Percentiles rank a stretch among this genome's conserved stretches.
Conservation (phyloP, 2,329 filamentous ascomycete species). For the Davidsoniella australis region DNA sequence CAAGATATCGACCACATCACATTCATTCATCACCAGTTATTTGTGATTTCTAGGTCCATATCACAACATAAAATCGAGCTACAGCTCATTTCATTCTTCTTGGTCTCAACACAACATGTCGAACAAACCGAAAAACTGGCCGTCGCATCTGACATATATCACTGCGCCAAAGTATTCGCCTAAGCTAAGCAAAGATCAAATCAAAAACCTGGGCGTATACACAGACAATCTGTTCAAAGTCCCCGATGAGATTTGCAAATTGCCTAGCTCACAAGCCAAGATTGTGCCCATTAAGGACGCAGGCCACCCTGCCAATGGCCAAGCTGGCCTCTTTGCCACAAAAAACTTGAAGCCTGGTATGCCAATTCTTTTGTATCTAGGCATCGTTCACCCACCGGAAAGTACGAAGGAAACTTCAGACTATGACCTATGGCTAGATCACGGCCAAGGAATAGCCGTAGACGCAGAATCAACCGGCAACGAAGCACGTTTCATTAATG, state of each 20-base stretch:
- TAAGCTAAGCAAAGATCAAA: conserved; percentile 26
- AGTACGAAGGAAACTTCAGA: conserved; percentile 26
- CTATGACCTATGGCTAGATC: conserved; percentile 48
- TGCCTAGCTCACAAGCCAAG: conserved; percentile 32
- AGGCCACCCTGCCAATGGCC: conserved; percentile 39
- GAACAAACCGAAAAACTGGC: conserved; percentile 39
- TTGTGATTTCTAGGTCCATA: too few species aligned
- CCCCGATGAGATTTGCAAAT: conserved; percentile 21
- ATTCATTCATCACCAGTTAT: too few species aligned
- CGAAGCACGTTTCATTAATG: conserved; percentile 50
- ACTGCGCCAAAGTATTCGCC: conserved; percentile 30
- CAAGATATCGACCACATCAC: too few species aligned
- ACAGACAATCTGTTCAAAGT: conserved; percentile 17
- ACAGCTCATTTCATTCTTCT: too few species aligned
- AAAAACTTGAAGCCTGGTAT: conserved; percentile 33
- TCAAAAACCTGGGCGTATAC: conserved; percentile 16
- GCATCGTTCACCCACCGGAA: conserved; percentile 33
- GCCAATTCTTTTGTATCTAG: conserved; percentile 45
- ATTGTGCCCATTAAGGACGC: conserved; percentile 35
- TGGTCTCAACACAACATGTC: not conserved
- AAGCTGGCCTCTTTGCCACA: conserved; percentile 43
- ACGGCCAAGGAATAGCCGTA: conserved; percentile 37
- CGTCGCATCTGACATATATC: conserved; percentile 34
- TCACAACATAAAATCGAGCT: too few species aligned
- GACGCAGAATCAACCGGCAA: conserved; percentile 42